A percentile compares a stretch with the other conserved stretches of the same genome.
These are phyloP conservation scores for Inonotus hispidus DNA, from an alignment of 1,284 basidiomycete species.

Conservation along the genomic window DNA sequence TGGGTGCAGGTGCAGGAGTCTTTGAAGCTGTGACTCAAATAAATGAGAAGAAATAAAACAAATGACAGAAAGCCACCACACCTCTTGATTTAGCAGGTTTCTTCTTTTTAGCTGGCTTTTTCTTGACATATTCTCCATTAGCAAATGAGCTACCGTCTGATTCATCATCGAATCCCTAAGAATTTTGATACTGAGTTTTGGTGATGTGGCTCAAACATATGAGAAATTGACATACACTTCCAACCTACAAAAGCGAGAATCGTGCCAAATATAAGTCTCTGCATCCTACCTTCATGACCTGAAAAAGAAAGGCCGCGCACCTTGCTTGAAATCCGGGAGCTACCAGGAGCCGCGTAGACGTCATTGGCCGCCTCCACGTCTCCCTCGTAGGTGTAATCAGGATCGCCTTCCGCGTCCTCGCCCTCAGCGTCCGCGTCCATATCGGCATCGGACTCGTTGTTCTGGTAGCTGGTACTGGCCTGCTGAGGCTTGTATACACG, in stretches of 20 bases:
- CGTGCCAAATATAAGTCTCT: slow-evolving; percentile 15
- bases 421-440: slow-evolving; percentile 21
- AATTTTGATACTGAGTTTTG: not conserved
- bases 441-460: slow-evolving; percentile 20
- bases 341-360: slow-evolving; percentile 15
- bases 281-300: slow-evolving; percentile 21
- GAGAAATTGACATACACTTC: slow-evolving; percentile 20
- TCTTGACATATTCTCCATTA: slow-evolving; percentile 69
- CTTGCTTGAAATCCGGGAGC: slow-evolving; percentile 17
- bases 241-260: slow-evolving; percentile 11
- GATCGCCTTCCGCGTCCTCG: slow-evolving; percentile 23
- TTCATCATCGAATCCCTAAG: slow-evolving; percentile 35
- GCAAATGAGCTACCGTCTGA: slow-evolving; percentile 73
- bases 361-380: slow-evolving; percentile 15
- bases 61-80: slow-evolving; percentile 30
- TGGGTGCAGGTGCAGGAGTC: slow-evolving; percentile 40
- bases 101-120: slow-evolving; percentile 62
- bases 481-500: not conserved
- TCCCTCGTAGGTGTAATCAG: slow-evolving; percentile 19
- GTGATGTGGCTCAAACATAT: not conserved
- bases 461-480: not conserved
- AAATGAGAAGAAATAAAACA: slow-evolving; percentile 5
- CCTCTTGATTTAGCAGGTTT: slow-evolving; percentile 61
- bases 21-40: slow-evolving; percentile 22
- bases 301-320: slow-evolving; percentile 25